Evolutionary conservation across 2,329 filamentous ascomycete species (phyloP), one percentile per base, ranked within the genome.

Genomic region (Sclerotinia nivalis): DNA sequence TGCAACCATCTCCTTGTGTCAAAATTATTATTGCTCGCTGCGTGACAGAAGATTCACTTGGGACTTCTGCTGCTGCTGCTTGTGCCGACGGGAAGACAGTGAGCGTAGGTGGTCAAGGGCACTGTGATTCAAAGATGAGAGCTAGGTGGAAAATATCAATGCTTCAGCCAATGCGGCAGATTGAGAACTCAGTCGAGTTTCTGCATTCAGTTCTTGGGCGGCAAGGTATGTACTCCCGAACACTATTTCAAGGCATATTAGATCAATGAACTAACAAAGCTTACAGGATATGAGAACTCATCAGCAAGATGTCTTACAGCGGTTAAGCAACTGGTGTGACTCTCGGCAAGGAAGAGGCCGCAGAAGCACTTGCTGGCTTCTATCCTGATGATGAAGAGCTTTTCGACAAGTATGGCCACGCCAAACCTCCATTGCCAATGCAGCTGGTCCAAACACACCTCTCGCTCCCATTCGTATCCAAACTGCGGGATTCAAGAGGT

Each of bases 231-330:
- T 25, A 15, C 12, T 40, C 34, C 3, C 20, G 15, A 43, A 25
- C 0, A 4, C 6, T 1, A 25, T 0, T 25, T 25, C 22, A 0
- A n/a, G 15, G 2, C 6, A 18, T 43, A 20, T 5, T 8, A 56
- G 20, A 10, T 22, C 1, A 15, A 15, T 15, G 6, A 40, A 25
- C 20, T 40, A 9, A 40, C 13, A 0, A 2, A 8, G n/a, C 37
- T 25, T 22, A 59, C 55, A 25, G 3, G 2, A 9, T 10, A 4
- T 43, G 10, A 40, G 2, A 25, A 10, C 2, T 43, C 40, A 5
- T 6, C 13, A 25, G 13, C 22, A n/a, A 10, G 3, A 25, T 4
- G 2, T 43, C 9, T 18, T 25, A 18, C 34, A 2, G 9, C 5
- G 1, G 2, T 22, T 15, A 22, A 1, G 10, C 4, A n/a, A 13